Evolutionary conservation across 345 rosid species (phyloP).

Genomic region (Populus alba): DNA sequence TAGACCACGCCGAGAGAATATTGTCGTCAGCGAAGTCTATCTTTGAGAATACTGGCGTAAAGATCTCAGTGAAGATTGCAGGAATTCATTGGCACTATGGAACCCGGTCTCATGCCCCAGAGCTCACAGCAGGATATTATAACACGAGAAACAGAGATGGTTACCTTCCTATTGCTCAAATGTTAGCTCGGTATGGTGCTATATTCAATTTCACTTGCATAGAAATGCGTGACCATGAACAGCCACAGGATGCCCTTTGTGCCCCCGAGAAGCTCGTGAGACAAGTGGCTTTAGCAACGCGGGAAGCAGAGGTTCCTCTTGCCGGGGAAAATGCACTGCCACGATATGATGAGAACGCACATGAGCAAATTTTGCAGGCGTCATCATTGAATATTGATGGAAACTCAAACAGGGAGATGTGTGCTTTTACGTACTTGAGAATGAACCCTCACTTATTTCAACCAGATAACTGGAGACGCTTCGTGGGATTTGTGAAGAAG

Average conservation of each 20-base stretch:
- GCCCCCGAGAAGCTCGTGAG: slow-evolving; percentile 91
- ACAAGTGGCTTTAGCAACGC: slow-evolving; percentile 82
- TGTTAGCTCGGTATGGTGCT: slow-evolving; percentile 85
- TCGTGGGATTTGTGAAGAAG: slow-evolving; percentile 88
- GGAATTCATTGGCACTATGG: slow-evolving; percentile 99
- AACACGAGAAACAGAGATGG: slow-evolving; percentile 88
- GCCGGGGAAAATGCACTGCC: slow-evolving; percentile 97
- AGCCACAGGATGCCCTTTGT: slow-evolving; percentile 89
- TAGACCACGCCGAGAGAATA: slow-evolving; percentile 81
- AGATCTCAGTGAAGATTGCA: slow-evolving; percentile 84
- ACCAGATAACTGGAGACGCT: slow-evolving; percentile 75
- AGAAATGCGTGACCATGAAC: slow-evolving; percentile 96
- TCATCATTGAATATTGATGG: slow-evolving; percentile 52
- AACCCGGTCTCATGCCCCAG: slow-evolving; percentile 91
- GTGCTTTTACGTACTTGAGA: slow-evolving; percentile 94
- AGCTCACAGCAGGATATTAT: slow-evolving; percentile 96
- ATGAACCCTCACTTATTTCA: slow-evolving; percentile 82
- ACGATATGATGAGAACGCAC: slow-evolving; percentile 68
- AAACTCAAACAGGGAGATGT: slow-evolving; percentile 55
- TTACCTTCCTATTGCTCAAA: slow-evolving; percentile 85
- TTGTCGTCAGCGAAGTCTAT: slow-evolving; percentile 57
- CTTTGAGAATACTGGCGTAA: slow-evolving; percentile 46
- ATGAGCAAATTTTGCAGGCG: slow-evolving; percentile 71
- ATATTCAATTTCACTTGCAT: slow-evolving; percentile 93
- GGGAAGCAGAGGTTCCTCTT: slow-evolving; percentile 60